Evolutionary conservation across 1,284 basidiomycete species (phyloP), one percentile per base, ranked within the genome.

Genomic region (Boletellus dicymbophilus): DNA sequence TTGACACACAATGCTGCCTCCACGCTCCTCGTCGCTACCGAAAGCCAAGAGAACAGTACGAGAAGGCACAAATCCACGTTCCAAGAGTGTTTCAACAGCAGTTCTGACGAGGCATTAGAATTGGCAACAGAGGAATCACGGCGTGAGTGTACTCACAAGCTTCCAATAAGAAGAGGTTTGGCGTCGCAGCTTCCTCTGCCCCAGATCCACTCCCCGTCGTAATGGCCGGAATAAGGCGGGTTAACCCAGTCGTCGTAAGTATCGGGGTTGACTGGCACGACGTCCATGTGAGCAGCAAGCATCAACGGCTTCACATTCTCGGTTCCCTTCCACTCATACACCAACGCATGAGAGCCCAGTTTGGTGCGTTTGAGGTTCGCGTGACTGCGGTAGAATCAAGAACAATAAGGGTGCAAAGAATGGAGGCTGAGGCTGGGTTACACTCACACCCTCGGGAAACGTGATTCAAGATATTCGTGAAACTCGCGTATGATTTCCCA

Each of bases 1-100:
- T 16, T 53, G 49, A 46, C 63, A 48, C 48, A 77, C 78, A 15
- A 75, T 71, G 31, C 72, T 56, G 4, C 84, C 83, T 23, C 76
- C 73, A 3, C 72, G 63, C 67, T 90, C 88, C 58, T 90, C 88
- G 58, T 90, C 87, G 50, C 81, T 82, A n/a, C 88, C 88, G 44
- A 81, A 83, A 2, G 81, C 78, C 22, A 88, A 70, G 21, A 89
- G 72, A 36, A 90, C 68, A 0, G 74, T 73, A 5, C 83, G 75
- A 15, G 71, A 67, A 0, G 82, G 84, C 31, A 71, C 56, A 58
- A 82, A 85, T 30, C 72, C 78, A 23, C 64, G 66, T 46, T 76
- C 71, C n/a, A 86, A 62, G 4, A 86, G 66, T 1, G 75, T 71
- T 60, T 85, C 82, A 16, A 86, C 57, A 0, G 79, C 72, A 4